Percentiles rank a stretch among this genome's conserved stretches.
Conservation (phyloP, 805 yeast genomes). For the Teunomyces tritomae region DNA sequence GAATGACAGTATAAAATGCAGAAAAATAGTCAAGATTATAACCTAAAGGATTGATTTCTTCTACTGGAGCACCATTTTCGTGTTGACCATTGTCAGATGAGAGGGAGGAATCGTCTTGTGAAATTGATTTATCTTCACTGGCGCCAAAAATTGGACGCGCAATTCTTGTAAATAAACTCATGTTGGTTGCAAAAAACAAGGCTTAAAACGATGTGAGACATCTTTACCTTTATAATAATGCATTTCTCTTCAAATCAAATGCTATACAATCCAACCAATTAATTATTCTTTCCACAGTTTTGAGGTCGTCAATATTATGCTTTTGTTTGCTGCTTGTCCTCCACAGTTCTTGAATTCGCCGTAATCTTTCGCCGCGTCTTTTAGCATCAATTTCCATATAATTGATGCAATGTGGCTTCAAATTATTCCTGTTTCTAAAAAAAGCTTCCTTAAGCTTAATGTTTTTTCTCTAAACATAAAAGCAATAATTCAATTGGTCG, state of each 20-base stretch:
- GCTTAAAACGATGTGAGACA: not conserved
- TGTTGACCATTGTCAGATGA: slow-evolving; percentile 12
- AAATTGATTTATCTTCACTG: not conserved
- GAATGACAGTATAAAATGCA: slow-evolving; percentile 64
- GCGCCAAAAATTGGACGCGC: not conserved
- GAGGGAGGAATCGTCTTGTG: not conserved
- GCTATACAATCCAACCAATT: not conserved
- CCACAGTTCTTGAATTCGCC: too few species aligned
- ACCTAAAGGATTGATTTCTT: slow-evolving; percentile 36
- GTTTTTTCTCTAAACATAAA: too few species aligned
- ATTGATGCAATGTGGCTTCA: too few species aligned
- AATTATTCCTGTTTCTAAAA: too few species aligned
- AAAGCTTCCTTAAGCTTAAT: too few species aligned
- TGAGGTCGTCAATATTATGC: too few species aligned
- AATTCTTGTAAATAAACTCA: not conserved
- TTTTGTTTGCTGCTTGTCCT: too few species aligned
- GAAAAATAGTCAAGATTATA: slow-evolving; percentile 34
- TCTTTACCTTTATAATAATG: not conserved
- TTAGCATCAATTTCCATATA: too few species aligned
- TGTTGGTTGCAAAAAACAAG: not conserved
- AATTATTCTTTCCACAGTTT: not conserved
- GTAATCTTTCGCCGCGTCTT: too few species aligned
- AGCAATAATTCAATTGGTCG: too few species aligned
- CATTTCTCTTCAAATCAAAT: too few species aligned
- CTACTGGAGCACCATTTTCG: slow-evolving; percentile 41